Conservation (phyloP, 441 rosid genomes). For the Brassica balearica region DNA sequence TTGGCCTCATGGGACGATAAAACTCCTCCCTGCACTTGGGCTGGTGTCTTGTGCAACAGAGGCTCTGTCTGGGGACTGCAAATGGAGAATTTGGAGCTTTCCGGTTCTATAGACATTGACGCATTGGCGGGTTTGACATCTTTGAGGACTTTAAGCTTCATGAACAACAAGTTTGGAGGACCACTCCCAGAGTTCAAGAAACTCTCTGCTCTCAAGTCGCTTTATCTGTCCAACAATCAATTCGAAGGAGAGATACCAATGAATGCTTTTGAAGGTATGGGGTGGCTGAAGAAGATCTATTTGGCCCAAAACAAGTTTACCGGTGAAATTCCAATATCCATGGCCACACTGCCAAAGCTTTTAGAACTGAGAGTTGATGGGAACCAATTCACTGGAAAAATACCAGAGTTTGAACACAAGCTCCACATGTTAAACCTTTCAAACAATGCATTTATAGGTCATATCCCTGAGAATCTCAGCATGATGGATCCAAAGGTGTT, state of each 20-base stretch:
- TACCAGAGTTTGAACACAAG: constrained; percentile 58
- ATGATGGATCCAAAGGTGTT: constrained; percentile 47
- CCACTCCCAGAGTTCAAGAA: constrained; percentile 60
- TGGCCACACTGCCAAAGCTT: constrained; percentile 58
- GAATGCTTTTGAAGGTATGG: constrained; percentile 63
- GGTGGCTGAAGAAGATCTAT: constrained; percentile 60
- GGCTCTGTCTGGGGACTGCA: constrained; percentile 62
- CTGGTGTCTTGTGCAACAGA: constrained; percentile 58
- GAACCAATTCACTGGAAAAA: constrained; percentile 63
- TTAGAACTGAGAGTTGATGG: constrained; percentile 62
- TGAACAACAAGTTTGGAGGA: constrained; percentile 62
- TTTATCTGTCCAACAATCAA: constrained; percentile 59
- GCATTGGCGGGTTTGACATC: constrained; percentile 46
- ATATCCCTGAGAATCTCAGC: constrained; percentile 57
- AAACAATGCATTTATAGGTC: constrained; percentile 61
- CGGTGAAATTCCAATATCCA: constrained; percentile 66
- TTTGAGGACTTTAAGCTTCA: constrained; percentile 64
- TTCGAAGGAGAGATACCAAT: constrained; percentile 67
- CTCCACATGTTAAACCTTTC: constrained; percentile 56
- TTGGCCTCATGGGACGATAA: constrained; percentile 54
- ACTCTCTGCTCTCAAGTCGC: constrained; percentile 54
- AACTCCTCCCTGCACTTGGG: constrained; percentile 62
- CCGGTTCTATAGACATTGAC: constrained; percentile 57
- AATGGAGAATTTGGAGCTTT: constrained; percentile 68
- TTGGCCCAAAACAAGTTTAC: constrained; percentile 59